These are phyloP conservation scores for Raddia distichophylla DNA, from an alignment of 176 grass and related monocot genomes.

Conservation along the genomic window DNA sequence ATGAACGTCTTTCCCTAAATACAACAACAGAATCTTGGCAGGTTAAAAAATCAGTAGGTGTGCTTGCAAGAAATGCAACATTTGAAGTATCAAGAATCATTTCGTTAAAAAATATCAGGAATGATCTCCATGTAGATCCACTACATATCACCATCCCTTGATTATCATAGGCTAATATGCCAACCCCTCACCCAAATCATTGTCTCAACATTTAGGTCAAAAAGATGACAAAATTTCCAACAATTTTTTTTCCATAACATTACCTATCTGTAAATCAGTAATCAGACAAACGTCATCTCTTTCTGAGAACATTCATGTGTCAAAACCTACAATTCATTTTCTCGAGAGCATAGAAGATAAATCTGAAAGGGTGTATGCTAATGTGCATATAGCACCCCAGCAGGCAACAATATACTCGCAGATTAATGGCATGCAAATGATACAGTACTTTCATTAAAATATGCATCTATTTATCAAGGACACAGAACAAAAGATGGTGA, in stretches of 20 bases:
- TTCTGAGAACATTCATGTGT: background rate
- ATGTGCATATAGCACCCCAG: too few relatives aligned
- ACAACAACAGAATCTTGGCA: background rate
- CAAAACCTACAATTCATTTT: slow-evolving; percentile 9
- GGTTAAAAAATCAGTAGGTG: background rate
- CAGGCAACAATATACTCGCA: background rate
- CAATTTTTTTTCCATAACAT: background rate
- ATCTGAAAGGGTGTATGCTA: background rate
- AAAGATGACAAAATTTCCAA: background rate
- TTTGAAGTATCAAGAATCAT: background rate
- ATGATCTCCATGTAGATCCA: background rate
- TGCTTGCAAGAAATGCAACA: background rate
- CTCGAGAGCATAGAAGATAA: background rate
- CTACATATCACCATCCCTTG: background rate
- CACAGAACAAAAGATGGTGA: slow-evolving; percentile 31
- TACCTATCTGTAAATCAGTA: background rate
- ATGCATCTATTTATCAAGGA: slow-evolving; percentile 41
- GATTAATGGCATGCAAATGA: background rate
- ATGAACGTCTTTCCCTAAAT: background rate
- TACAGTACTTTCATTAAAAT: slow-evolving; percentile 17
- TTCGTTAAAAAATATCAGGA: background rate
- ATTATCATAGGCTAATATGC: background rate
- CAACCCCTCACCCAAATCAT: background rate
- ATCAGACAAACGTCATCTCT: background rate
- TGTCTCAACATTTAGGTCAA: background rate